Evolutionary conservation across 129 eudicot genomes (phyloP), one percentile per base, ranked within the genome.

Genomic region (Erigeron canadensis): DNA sequence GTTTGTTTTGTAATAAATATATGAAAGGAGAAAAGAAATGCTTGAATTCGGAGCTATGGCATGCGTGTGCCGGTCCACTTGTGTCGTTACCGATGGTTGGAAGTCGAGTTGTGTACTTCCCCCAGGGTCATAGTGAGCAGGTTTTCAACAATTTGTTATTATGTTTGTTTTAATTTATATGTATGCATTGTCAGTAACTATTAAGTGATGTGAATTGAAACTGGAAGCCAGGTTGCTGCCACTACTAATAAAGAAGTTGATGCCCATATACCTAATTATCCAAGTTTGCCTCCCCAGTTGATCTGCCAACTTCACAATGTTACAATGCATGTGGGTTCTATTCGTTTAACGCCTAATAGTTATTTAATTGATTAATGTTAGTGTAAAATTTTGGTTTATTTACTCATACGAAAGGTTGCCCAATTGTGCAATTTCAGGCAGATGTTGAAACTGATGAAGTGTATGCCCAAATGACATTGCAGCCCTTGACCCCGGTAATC

Each of bases 101-200:
- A 66, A 90, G 96, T 62, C 93, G 97, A 15, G 99, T 90, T 46
- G 97, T 95, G 81, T 95, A 95, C 95, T 90, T 95, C 73, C 99
- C 99, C 58, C 99, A 95, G 87, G 99, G 99, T 67, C 99, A 95
- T 48, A 95, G 99, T 75, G 99, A 95, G 82, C 99, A 95, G 99
- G 99, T 95, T 64, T 75, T 65, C 54, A 46, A n/a, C 59, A 48
- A 53, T 44, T 63, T 39, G 47, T 10, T 8, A 13, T 43, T 43
- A n/a, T 15, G 47, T 13, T 78, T 61, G 22, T 43, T 48, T 48
- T 7, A 38, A 18, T 80, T 47, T 62, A 12, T 22, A 5, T 48
- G 64, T 41, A 15, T 65, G 19, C 45, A 8, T 43, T 51, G 38
- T 38, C 34, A 58, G 69, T 58, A 22, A 79, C n/a, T 71, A 60